Percentiles rank a stretch among this genome's conserved stretches.
Conservation (phyloP, 805 yeast genomes). For the Nakazawaea ishiwadae region DNA sequence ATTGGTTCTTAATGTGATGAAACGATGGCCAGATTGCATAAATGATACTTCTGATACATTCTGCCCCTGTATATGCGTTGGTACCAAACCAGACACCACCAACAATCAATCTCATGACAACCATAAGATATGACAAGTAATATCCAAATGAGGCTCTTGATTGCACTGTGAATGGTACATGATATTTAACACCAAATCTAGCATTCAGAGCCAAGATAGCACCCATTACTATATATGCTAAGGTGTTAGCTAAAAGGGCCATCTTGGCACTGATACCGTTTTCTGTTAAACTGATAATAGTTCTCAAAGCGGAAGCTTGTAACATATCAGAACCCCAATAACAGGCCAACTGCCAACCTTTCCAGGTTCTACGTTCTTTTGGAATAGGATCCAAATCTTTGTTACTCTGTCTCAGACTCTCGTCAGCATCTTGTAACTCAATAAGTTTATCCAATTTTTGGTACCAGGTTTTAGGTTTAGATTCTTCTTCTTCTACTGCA, state of each 20-base stretch:
- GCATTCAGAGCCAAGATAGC: conserved; percentile 20
- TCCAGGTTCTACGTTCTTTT: conserved; percentile 19
- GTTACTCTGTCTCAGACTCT: conserved; percentile 8
- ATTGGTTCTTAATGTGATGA: conserved; percentile 18
- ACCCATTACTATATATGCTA: conserved; percentile 19
- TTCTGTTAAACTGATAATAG: conserved; percentile 15
- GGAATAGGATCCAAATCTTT: conserved; percentile 18
- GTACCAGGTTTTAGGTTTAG: conserved; percentile 1
- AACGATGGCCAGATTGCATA: conserved; percentile 24
- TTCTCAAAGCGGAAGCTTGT: conserved; percentile 19
- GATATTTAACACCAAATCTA: conserved; percentile 27
- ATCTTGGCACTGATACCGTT: conserved; percentile 19
- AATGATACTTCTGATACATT: conserved; percentile 24
- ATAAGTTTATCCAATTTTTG: conserved; percentile 2
- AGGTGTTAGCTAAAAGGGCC: conserved; percentile 16
- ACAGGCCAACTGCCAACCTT: conserved; percentile 17
- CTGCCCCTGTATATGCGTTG: conserved; percentile 22
- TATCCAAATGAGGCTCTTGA: conserved; percentile 28
- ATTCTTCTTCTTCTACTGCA: too few relatives aligned
- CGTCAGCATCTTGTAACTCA: conserved; percentile 6
- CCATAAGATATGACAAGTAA: conserved; percentile 26
- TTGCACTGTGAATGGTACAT: conserved; percentile 29
- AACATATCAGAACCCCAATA: conserved; percentile 22
- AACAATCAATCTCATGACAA: conserved; percentile 29
- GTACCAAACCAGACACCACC: conserved; percentile 24